Evolutionary conservation across 2,329 filamentous ascomycete species (phyloP), one percentile per base, ranked within the genome.

Genomic region (Pestalotiopsis sp.): DNA sequence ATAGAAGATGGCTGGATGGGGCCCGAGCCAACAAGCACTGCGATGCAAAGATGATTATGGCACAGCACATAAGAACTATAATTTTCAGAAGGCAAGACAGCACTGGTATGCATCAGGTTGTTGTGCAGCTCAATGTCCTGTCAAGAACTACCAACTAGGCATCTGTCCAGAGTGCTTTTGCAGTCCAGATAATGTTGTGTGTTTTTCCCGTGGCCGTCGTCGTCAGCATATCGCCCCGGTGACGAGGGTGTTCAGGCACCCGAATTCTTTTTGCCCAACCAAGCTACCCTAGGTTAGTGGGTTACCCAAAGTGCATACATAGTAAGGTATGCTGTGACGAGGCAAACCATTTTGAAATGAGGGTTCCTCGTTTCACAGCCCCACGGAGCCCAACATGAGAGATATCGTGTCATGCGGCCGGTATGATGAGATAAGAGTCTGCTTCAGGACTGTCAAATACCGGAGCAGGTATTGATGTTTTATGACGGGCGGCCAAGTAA

Each of bases 181-280:
- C 36, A 39, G 14, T n/a, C n/a, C 12, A 20, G 25, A 59, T n/a
- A 27, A 9, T 31, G 17, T 13, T 27, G 38, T 36, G 61, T 23
- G n/a, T 57, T 20, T 25, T 25, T 25, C 9, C 25, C 25, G 49
- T 66, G 13, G 49, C 31, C 7, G 31, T 66, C 31, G 63, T 66
- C 63, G 63, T 66, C 63, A 66, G 63, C 63, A 17, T 12, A 49
- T 31, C 5, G 52, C 12, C 23, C 63, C 58, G 63, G 63, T 66
- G 63, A 66, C 63, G 63, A 66, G 13, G 17, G 45, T 27, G 17
- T 66, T 66, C 63, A 66, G 63, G 63, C 63, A 66, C 63, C 63
- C 52, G 63, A 57, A 58, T 66, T 66, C 38, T 52, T 25, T 25
- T 36, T 23, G 61, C 41, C 61, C 61, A 64, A 64, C 61, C 61